Evolutionary conservation across 176 grass and related monocot genomes (phyloP).

Genomic region (Oryza meyeriana): DNA sequence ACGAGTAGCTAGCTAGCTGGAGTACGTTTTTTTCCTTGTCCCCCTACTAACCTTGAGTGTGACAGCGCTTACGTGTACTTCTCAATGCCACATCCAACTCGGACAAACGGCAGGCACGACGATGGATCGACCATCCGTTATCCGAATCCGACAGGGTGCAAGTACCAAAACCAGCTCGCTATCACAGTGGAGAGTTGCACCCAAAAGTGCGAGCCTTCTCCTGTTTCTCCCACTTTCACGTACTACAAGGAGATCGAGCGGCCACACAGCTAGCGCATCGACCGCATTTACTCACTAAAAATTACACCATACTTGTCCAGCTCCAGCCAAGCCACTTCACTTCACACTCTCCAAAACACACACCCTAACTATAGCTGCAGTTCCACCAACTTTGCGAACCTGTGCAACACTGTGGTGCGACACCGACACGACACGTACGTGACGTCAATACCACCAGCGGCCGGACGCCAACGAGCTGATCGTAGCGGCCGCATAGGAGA

Average conservation of each 20-base stretch:
- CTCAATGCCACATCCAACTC: not conserved
- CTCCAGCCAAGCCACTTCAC: not conserved
- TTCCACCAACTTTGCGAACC: not conserved
- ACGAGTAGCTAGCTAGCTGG: no score
- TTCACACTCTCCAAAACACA: not conserved
- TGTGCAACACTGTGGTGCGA: not conserved
- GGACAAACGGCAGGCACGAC: not conserved
- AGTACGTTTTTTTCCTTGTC: no score
- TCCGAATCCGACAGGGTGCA: constrained; percentile 37
- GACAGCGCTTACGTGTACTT: not conserved
- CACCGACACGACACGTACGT: not conserved
- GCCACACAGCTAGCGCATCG: not conserved
- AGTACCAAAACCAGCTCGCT: constrained; percentile 14
- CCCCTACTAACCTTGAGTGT: not conserved
- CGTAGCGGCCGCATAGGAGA: constrained; percentile 16
- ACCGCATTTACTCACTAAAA: not conserved
- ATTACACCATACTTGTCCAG: not conserved
- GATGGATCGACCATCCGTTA: not conserved
- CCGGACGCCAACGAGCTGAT: constrained; percentile 26
- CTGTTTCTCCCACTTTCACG: constrained; percentile 9
- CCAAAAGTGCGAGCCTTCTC: constrained; percentile 30
- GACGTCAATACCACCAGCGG: constrained; percentile 1
- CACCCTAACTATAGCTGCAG: not conserved
- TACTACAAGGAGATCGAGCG: not conserved
- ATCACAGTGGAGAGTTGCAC: not conserved